A percentile compares a stretch with the other conserved stretches of the same genome.
These are phyloP conservation scores for Diaporthe amygdali DNA, from an alignment of 2,329 filamentous ascomycete genomes.

Conservation along the genomic window DNA sequence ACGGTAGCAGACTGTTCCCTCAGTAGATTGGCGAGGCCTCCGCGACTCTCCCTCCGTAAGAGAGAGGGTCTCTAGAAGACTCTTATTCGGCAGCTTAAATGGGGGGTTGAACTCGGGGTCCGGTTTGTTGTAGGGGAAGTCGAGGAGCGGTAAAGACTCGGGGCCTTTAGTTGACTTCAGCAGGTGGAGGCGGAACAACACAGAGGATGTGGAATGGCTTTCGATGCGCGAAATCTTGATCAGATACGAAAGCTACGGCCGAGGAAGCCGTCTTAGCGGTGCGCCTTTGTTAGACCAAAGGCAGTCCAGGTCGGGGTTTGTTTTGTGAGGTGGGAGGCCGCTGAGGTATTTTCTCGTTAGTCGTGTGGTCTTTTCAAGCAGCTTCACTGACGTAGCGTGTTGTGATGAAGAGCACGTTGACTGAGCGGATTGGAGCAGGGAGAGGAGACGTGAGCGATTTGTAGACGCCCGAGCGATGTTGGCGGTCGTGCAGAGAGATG, in stretches of 20 bases:
- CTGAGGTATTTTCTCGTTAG: conserved; percentile 10
- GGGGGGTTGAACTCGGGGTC: conserved; percentile 62
- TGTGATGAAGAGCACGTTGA: background rate
- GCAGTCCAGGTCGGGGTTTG: conserved; percentile 42
- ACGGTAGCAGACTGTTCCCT: conserved; percentile 90
- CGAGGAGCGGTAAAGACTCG: conserved; percentile 56
- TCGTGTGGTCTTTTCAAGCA: background rate
- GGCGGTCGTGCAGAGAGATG: background rate
- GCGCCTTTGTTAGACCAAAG: conserved; percentile 74
- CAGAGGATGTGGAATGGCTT: conserved; percentile 72
- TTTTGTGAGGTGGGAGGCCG: conserved; percentile 8
- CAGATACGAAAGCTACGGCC: conserved; percentile 67
- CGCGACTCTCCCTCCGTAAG: conserved; percentile 99
- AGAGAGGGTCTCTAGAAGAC: conserved; percentile 98
- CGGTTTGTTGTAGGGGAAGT: conserved; percentile 50
- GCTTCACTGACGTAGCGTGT: conserved; percentile 5
- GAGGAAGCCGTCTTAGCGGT: conserved; percentile 63
- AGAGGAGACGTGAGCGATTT: background rate
- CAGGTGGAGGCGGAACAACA: conserved; percentile 63
- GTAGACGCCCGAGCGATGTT: background rate
- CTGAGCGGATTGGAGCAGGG: background rate
- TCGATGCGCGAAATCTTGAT: conserved; percentile 73
- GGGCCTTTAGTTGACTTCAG: conserved; percentile 52
- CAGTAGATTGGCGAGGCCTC: conserved; percentile 92
- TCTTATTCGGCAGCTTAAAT: conserved; percentile 99